Percentiles rank a stretch among this genome's conserved stretches.
These are phyloP conservation scores for Stygiomarasmius scandens DNA, from an alignment of 1,284 basidiomycete species.

Conservation along the genomic window DNA sequence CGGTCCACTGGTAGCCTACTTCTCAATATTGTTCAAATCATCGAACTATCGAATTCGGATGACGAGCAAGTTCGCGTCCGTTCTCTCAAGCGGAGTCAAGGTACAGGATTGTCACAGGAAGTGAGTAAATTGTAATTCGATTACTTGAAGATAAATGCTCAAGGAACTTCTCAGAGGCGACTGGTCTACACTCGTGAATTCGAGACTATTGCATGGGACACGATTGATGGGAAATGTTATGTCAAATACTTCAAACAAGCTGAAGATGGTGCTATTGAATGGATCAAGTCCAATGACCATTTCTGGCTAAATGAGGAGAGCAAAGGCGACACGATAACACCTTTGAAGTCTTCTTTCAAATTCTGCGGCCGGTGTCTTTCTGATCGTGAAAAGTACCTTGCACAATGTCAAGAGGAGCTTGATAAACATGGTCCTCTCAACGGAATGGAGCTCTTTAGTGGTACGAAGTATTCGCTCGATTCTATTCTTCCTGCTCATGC, in stretches of 20 bases:
- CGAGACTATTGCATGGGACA: conserved; percentile 31
- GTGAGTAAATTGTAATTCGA: neutral
- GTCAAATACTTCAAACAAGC: conserved; percentile 30
- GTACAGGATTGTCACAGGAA: conserved; percentile 7
- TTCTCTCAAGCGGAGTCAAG: no score
- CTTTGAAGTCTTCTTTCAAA: conserved; percentile 19
- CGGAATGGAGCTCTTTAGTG: conserved; percentile 67
- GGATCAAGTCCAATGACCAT: conserved; percentile 54
- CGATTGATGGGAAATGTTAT: conserved; percentile 52
- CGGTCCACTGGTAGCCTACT: conserved; percentile 31
- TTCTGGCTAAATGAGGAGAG: conserved; percentile 50
- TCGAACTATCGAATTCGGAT: no score
- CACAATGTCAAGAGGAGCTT: conserved; percentile 32
- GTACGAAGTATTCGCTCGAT: conserved; percentile 34
- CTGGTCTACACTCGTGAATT: conserved; percentile 41
- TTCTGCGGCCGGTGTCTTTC: conserved; percentile 42
- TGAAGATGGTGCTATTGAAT: conserved; percentile 40
- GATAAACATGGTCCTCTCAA: conserved; percentile 44
- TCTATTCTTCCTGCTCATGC: conserved; percentile 8
- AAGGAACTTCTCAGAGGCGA: conserved; percentile 41
- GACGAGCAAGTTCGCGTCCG: no score
- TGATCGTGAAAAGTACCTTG: conserved; percentile 29
- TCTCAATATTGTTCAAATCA: conserved; percentile 58
- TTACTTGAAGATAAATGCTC: no score
- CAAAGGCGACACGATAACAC: neutral